These are phyloP conservation scores for Camellia sinensis DNA, from an alignment of 148 eudicot genomes.

Conservation along the genomic window DNA sequence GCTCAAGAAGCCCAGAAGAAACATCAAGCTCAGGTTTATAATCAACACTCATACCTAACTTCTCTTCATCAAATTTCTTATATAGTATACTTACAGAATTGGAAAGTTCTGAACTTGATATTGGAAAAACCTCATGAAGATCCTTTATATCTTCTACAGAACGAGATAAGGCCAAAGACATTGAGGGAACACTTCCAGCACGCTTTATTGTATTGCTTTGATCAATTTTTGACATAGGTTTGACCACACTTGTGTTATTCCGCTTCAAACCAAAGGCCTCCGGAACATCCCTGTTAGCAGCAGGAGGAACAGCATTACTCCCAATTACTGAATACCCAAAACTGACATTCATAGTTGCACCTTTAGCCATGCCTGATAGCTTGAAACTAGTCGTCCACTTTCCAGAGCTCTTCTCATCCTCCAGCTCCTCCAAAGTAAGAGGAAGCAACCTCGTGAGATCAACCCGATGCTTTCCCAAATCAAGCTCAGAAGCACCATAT, in stretches of 20 bases:
- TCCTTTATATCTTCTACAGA: conserved; percentile 59
- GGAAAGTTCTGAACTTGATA: conserved; percentile 49
- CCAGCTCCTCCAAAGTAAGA: conserved; percentile 73
- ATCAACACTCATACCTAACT: conserved; percentile 32
- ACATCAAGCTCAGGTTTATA: conserved; percentile 41
- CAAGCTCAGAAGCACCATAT: conserved; percentile 45
- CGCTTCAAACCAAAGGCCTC: conserved; percentile 35
- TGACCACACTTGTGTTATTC: conserved; percentile 22
- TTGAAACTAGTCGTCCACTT: conserved; percentile 89
- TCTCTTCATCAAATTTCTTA: conserved; percentile 72
- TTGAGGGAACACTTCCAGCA: conserved; percentile 59
- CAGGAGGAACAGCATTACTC: conserved; percentile 30
- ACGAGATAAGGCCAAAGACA: conserved; percentile 37
- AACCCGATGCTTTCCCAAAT: conserved; percentile 77
- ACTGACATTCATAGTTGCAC: conserved; percentile 86
- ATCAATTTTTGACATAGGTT: conserved; percentile 21
- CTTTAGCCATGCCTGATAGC: conserved; percentile 78
- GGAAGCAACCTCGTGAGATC: conserved; percentile 78
- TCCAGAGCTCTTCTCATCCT: conserved; percentile 80
- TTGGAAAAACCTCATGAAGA: conserved; percentile 80
- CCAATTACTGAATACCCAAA: conserved; percentile 66
- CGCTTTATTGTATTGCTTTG: conserved; percentile 34
- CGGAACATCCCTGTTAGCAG: conserved; percentile 41
- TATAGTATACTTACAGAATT: conserved; percentile 49
- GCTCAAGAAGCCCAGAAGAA: conserved; percentile 26